Base-by-base conservation (phyloP, 805 yeast species). In the Lipomyces orientalis region DNA sequence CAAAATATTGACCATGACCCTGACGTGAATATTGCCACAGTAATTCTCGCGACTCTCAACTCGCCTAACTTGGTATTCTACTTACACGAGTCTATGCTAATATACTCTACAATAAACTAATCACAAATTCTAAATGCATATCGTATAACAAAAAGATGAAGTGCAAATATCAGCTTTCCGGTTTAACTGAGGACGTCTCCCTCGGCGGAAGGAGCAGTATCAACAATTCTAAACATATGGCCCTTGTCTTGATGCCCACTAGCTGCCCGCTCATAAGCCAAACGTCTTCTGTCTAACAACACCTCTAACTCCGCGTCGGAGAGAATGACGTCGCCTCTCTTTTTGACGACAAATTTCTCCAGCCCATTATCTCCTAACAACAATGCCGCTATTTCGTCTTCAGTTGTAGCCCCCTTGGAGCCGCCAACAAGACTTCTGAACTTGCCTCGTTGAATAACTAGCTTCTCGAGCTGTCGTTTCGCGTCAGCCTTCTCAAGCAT, bases 401-500 rank as follows among this genome's bases (percentile, higher is more conserved):
- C 67, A 16, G 60, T 60, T 3, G 19, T 37, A 16, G 14, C 52
- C n/a, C 34, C 37, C 37, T 39, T 51, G 29, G 62, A 37, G 25
- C 52, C 9, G 55, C 29, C 39, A 31, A 43, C 35, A 39, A 59
- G 43, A n/a, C 61, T 62, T 22, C 58, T 43, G 61, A 73, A 73
- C 54, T 74, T 73, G 19, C 75, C 75, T 16, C 61, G 65, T 35
- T 66, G 75, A 37, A 87, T 81, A 16, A 90, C 87, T 61, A 90
- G 83, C 66, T 89, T 87, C 73, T 92, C 97, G 66, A 93, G 82
- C 66, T 86, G 86, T 67, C 97, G 83, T 78, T 95, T 95, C 31
- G 89, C 84, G 54, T 89, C 90, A 1, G 97, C 96, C 70, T 87
- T 87, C 35, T 90, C 86, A 39, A 95, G 82, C 58, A 95, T 81